Evolutionary conservation across 176 grass and related monocot species (phyloP).

Genomic region (Oropetium thomaeum): DNA sequence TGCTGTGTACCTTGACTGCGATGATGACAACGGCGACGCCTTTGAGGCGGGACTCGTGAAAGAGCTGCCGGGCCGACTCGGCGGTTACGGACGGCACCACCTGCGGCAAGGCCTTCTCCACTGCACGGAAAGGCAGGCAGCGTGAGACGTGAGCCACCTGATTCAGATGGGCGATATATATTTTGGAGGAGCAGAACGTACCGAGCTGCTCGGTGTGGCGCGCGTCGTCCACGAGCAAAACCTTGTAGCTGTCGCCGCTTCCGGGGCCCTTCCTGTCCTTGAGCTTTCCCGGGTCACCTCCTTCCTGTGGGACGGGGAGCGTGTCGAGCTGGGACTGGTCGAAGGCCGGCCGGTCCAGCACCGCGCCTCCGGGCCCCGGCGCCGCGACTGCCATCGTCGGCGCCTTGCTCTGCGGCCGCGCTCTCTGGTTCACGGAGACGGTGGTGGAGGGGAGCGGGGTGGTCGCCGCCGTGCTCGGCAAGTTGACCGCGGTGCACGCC

Average conservation of each 20-base stretch:
- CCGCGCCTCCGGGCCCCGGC: slow-evolving; percentile 24
- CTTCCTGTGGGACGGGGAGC: slow-evolving; percentile 47
- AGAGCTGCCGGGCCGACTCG: slow-evolving; percentile 51
- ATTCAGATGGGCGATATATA: neutral
- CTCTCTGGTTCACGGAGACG: slow-evolving; percentile 1
- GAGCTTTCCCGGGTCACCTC: slow-evolving; percentile 53
- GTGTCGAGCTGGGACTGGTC: slow-evolving; percentile 60
- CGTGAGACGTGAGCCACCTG: neutral
- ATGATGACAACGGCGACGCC: slow-evolving; percentile 61
- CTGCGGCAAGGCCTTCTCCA: slow-evolving; percentile 62
- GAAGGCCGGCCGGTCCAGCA: slow-evolving; percentile 59
- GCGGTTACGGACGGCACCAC: slow-evolving; percentile 59
- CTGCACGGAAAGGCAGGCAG: slow-evolving; percentile 12
- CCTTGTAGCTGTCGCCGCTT: slow-evolving; percentile 67
- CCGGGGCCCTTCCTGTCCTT: slow-evolving; percentile 40
- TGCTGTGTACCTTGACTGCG: slow-evolving; percentile 52
- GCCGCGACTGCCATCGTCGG: neutral
- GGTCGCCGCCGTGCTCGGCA: neutral
- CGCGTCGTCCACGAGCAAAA: slow-evolving; percentile 64
- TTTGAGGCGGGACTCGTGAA: slow-evolving; percentile 55
- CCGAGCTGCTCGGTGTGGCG: slow-evolving; percentile 63
- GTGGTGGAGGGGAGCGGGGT: neutral
- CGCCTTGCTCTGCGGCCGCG: neutral
- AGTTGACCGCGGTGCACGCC: slow-evolving; percentile 27
- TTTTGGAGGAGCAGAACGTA: slow-evolving; percentile 15